Evolutionary conservation across 2,329 filamentous ascomycete species (phyloP).

Genomic region (Aureobasidium sp.): DNA sequence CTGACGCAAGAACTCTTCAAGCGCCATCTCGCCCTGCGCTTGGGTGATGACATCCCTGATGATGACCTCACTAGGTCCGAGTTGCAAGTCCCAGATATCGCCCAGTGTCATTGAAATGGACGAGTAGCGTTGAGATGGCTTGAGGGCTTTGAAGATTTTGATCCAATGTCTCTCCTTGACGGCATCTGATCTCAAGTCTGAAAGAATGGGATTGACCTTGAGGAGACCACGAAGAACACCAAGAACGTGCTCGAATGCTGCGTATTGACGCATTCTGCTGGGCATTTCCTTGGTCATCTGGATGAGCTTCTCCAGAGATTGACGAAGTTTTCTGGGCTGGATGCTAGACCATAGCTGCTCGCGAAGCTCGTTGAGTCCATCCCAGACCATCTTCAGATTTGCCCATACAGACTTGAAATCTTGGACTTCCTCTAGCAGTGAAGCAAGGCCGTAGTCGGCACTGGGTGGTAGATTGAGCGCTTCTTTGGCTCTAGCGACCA

Average conservation of each 20-base stretch:
- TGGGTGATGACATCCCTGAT: conserved; percentile 92
- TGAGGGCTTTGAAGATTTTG: conserved; percentile 94
- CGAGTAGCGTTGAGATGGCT: conserved; percentile 88
- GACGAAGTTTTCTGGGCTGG: conserved; percentile 85
- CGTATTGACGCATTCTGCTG: conserved; percentile 96
- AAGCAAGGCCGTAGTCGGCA: conserved; percentile 71
- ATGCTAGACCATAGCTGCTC: conserved; percentile 94
- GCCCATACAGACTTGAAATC: conserved; percentile 99
- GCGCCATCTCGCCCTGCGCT: conserved; percentile 94
- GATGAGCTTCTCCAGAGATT: conserved; percentile 82
- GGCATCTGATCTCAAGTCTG: conserved; percentile 91
- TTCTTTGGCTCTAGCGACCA: conserved; percentile 95
- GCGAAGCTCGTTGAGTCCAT: conserved; percentile 84
- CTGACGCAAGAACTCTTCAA: conserved; percentile 95
- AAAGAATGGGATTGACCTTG: conserved; percentile 82
- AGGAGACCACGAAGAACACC: conserved; percentile 79
- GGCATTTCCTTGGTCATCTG: conserved; percentile 99
- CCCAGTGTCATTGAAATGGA: conserved; percentile 93
- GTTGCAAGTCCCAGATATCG: conserved; percentile 95
- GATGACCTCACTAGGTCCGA: conserved; percentile 76
- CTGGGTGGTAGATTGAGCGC: conserved; percentile 81
- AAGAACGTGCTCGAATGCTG: conserved; percentile 98
- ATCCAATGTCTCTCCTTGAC: conserved; percentile 95
- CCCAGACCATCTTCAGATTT: conserved; percentile 91
- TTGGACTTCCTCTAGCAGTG: conserved; percentile 88